phyloP scores from a whole-genome alignment of 2,329 filamentous ascomycete species.

The Penicillium hordei region DNA sequence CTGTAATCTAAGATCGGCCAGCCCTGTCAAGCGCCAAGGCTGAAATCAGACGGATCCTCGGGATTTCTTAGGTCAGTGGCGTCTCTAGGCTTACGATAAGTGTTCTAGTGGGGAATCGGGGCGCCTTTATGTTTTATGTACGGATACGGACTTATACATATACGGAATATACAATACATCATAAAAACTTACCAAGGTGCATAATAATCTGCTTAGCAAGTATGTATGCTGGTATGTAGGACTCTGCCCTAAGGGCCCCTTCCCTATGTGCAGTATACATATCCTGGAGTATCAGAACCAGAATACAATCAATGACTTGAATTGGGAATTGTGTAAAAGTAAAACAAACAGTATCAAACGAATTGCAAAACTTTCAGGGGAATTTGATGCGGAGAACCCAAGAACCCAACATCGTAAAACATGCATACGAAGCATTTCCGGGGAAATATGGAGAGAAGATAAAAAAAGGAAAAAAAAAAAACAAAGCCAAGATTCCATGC shows the following conservation, averaged over 20 bases:
- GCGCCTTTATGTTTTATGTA: background rate
- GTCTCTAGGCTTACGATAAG: background rate
- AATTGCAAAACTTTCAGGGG: slow-evolving; percentile 6
- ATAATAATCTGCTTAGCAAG: no score
- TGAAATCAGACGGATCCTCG: background rate
- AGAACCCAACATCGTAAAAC: slow-evolving; percentile 10
- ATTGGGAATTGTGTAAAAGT: slow-evolving; percentile 1
- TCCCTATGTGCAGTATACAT: no score
- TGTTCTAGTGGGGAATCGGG: background rate
- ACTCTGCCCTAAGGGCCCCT: no score
- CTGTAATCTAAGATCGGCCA: slow-evolving; percentile 4
- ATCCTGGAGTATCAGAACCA: no score
- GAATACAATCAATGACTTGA: background rate
- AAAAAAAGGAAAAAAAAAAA: slow-evolving; percentile 5
- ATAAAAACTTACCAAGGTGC: no score
- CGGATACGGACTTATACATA: no score
- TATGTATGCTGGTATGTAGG: no score
- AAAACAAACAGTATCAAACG: slow-evolving; percentile 4
- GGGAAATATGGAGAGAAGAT: slow-evolving; percentile 13
- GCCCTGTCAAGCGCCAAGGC: slow-evolving; percentile 20
- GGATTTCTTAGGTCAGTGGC: slow-evolving; percentile 7
- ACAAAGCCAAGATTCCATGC: background rate
- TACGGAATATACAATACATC: background rate
- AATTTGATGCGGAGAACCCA: slow-evolving; percentile 10
- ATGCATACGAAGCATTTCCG: slow-evolving; percentile 3